phyloP scores from a whole-genome alignment of 306 rosid species.

The Ormosia emarginata region DNA sequence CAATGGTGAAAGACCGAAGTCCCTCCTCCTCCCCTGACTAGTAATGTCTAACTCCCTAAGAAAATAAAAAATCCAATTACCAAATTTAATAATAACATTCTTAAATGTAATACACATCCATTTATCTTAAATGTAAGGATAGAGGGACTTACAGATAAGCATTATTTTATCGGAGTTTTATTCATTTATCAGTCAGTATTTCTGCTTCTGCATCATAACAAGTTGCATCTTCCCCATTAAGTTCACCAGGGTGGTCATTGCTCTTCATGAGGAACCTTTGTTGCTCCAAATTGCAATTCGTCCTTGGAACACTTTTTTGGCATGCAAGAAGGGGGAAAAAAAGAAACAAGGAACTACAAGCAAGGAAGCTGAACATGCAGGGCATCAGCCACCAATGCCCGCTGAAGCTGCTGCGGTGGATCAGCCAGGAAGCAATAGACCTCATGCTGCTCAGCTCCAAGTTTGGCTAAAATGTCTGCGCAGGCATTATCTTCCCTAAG shows the following conservation, averaged over 20 bases:
- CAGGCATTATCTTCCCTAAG: slow-evolving; percentile 1
- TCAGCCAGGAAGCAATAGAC: slow-evolving; percentile 11
- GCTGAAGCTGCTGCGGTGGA: slow-evolving; percentile 18
- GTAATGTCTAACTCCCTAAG: too few relatives aligned
- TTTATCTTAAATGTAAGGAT: too few relatives aligned
- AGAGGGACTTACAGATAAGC: background rate
- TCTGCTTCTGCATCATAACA: background rate
- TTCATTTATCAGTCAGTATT: background rate
- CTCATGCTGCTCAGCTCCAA: slow-evolving; percentile 18
- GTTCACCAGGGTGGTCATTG: too few relatives aligned
- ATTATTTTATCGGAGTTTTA: background rate
- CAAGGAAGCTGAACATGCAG: slow-evolving; percentile 14
- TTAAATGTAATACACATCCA: too few relatives aligned
- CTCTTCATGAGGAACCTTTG: too few relatives aligned
- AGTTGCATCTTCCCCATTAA: background rate
- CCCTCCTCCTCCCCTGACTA: too few relatives aligned
- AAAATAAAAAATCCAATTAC: too few relatives aligned
- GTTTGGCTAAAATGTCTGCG: slow-evolving; percentile 9
- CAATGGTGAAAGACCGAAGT: too few relatives aligned
- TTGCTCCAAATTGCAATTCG: too few relatives aligned
- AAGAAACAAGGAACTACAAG: background rate
- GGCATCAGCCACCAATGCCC: slow-evolving; percentile 1
- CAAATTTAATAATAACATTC: too few relatives aligned
- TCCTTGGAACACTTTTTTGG: too few relatives aligned
- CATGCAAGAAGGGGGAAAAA: too few relatives aligned